A percentile compares a stretch with the other conserved stretches of the same genome.
Conservation (phyloP, 169 alveolate species). For the Condylostoma magnum region DNA sequence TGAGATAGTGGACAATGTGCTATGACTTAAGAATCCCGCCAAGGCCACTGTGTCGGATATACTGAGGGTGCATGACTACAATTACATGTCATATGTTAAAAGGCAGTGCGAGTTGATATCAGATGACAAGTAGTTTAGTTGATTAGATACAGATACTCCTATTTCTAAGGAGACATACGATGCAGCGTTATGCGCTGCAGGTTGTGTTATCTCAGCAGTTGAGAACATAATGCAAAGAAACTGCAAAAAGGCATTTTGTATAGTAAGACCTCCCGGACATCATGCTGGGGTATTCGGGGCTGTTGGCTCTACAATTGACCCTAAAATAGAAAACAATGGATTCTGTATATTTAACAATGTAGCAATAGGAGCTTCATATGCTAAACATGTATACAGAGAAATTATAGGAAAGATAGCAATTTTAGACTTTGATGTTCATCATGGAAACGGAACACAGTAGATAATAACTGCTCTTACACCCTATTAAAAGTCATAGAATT, state of each 20-base stretch:
- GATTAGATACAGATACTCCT: constrained; percentile 39
- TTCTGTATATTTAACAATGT: constrained; percentile 97
- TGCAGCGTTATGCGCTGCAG: constrained; percentile 59
- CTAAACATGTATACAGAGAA: constrained; percentile 81
- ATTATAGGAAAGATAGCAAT: constrained; percentile 94
- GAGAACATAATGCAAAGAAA: constrained; percentile 58
- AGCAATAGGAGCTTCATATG: constrained; percentile 97
- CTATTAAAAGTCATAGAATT: constrained; percentile 35
- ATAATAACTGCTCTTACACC: constrained; percentile 74
- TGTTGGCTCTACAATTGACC: constrained; percentile 46
- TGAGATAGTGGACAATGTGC: not conserved
- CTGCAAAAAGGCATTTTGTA: constrained; percentile 57
- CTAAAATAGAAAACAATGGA: constrained; percentile 89
- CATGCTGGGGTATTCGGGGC: constrained; percentile 98
- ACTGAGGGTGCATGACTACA: constrained; percentile 94
- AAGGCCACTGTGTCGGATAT: constrained; percentile 91
- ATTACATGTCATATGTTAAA: constrained; percentile 81
- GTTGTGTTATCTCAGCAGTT: constrained; percentile 66
- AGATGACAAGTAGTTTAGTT: constrained; percentile 10
- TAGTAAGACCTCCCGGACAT: constrained; percentile 98
- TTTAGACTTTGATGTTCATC: constrained; percentile 99
- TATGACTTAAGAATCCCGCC: constrained; percentile 56
- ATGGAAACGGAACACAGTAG: constrained; percentile 99
- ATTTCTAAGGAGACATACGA: constrained; percentile 60
- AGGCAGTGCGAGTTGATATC: constrained; percentile 34